Conservation (phyloP, 2,329 filamentous ascomycete genomes). For the Trichoderma koningiopsis region DNA sequence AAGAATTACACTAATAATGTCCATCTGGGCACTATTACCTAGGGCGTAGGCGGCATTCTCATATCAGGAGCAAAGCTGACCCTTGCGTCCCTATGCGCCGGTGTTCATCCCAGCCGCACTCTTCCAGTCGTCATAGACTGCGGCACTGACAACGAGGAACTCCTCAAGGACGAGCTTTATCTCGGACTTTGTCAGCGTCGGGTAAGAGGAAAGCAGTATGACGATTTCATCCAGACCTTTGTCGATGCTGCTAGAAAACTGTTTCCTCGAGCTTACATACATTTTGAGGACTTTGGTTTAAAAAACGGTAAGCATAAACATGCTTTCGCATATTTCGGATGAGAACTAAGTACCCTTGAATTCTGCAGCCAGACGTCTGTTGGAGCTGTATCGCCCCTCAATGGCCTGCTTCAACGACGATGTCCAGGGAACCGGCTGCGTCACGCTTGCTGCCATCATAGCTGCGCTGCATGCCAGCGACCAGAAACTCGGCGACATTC, state of each 20-base stretch:
- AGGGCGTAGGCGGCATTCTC: conserved; percentile 77
- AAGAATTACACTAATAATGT: not conserved
- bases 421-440: conserved; percentile 85
- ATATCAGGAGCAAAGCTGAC: conserved; percentile 84
- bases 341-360: not conserved
- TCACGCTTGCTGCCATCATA: conserved; percentile 81
- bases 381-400: conserved; percentile 72
- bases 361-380: conserved; percentile 63
- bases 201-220: conserved; percentile 71
- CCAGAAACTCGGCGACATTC: conserved; percentile 66
- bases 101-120: conserved; percentile 76
- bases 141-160: conserved; percentile 76
- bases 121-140: conserved; percentile 83
- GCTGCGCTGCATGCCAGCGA: conserved; percentile 71
- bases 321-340: not conserved
- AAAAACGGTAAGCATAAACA: conserved; percentile 57
- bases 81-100: conserved; percentile 82
- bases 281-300: conserved; percentile 88
- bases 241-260: conserved; percentile 66
- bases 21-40: not conserved
- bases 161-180: conserved; percentile 77
- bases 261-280: conserved; percentile 80
- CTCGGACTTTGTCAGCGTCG: conserved; percentile 71
- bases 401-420: conserved; percentile 91
- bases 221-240: conserved; percentile 75